Evolutionary conservation across 495 filamentous ascomycete species (phyloP), one percentile per base, ranked within the genome.

Genomic region (Hyaloscypha finlandica): DNA sequence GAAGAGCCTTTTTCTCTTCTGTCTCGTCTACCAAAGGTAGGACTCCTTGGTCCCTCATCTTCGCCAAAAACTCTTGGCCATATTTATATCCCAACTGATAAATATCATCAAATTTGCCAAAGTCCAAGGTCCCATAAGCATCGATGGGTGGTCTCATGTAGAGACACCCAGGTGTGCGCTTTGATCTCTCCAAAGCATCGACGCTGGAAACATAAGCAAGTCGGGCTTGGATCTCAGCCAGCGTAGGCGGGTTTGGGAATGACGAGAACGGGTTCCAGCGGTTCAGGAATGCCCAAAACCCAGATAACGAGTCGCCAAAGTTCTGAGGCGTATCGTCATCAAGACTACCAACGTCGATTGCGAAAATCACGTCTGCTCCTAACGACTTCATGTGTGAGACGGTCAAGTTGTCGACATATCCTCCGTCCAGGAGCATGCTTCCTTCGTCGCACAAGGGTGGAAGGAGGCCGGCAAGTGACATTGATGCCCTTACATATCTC

Each of bases 71-170:
- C 64, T 89, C 83, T 76, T 88, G 90, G 20, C 93, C 95, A 79
- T 88, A 98, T 37, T 84, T 79, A 75, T 96, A 97, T 4, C 95
- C 96, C 2, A 97, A 82, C 71, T 88, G 81, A 73, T 94, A 97
- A 66, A 99, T 97, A 81, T 98, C 95, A 67, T 97, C 93, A 77
- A 99, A 98, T 76, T 93, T 97, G 61, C 86, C 91, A 81, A 99
- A 99, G 54, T 98, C 96, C 60, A 99, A 78, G 8, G 95, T 99
- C 0, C 93, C 95, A 65, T 96, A 98, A 6, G 86, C 83, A 72
- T 98, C 96, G 63, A 99, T 90, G 4, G 95, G 95, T 31, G 96
- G 96, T 6, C 95, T 85, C 91, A 98, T 95, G 74, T 98, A 99
- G 29, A 94, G 78, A 75, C 93, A 97, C 6, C 95, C 96, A 0